Conservation (phyloP, 2,329 filamentous ascomycete species). For the Ophiosphaerella korrae region DNA sequence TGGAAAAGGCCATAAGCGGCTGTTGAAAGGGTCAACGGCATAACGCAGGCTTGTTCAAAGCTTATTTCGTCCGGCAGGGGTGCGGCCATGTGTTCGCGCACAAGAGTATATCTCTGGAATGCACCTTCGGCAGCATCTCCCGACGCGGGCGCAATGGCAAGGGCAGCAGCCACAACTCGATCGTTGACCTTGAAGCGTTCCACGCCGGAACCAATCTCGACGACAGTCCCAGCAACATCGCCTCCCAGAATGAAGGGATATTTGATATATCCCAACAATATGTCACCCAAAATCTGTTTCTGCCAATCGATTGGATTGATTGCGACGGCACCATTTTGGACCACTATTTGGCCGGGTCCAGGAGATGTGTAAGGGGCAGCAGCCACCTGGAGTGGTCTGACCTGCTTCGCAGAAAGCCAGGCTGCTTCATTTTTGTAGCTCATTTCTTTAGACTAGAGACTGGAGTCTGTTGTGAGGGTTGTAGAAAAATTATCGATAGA, state of each 20-base stretch:
- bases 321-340: constrained; percentile 48
- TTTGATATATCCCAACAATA: constrained; percentile 4
- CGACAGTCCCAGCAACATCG: constrained; percentile 52
- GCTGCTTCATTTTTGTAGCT: background rate
- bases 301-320: constrained; percentile 54
- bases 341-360: constrained; percentile 44
- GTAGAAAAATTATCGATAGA: no score
- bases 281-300: constrained; percentile 32
- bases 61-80: constrained; percentile 53
- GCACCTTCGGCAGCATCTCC: background rate
- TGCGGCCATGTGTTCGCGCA: constrained; percentile 53
- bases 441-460: background rate
- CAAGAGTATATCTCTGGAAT: constrained; percentile 57
- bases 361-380: constrained; percentile 46
- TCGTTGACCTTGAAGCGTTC: constrained; percentile 49
- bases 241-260: constrained; percentile 34
- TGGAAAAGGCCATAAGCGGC: constrained; percentile 17
- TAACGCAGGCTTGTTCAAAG: constrained; percentile 15
- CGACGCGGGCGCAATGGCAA: constrained; percentile 30
- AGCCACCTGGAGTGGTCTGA: constrained; percentile 37
- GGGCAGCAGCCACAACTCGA: constrained; percentile 45
- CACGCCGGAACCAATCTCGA: constrained; percentile 49
- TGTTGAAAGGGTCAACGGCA: constrained; percentile 40
- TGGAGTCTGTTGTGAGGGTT: no score
- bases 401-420: constrained; percentile 2